phyloP scores from a whole-genome alignment of 805 yeast species.

The Wickerhamiella kazuoi region DNA sequence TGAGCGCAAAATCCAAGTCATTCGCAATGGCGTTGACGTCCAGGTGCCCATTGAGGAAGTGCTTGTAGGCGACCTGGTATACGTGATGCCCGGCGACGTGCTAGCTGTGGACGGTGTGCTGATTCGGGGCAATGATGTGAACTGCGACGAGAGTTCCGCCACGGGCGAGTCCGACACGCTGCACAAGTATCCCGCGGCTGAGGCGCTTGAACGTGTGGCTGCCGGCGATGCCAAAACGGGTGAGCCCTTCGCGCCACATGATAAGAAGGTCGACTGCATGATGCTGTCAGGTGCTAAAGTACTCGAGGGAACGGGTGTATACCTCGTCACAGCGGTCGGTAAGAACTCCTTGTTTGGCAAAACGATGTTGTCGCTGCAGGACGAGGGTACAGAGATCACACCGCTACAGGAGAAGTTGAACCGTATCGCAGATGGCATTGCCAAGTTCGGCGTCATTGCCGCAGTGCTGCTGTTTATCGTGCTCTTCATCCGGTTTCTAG shows the following conservation, averaged over 20 bases:
- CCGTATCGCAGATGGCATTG: conserved; percentile 76
- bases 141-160: conserved; percentile 79
- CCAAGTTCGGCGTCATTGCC: conserved; percentile 81
- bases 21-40: conserved; percentile 51
- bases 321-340: conserved; percentile 83
- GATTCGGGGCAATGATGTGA: conserved; percentile 48
- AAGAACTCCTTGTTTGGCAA: conserved; percentile 77
- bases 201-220: conserved; percentile 17
- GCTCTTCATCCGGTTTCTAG: conserved; percentile 56
- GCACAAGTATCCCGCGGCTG: conserved; percentile 41
- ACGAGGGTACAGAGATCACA: conserved; percentile 57
- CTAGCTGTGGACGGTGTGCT: conserved; percentile 77
- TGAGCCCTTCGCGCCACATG: conserved; percentile 15
- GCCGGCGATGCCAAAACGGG: conserved; percentile 19
- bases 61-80: conserved; percentile 70
- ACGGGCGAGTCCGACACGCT: conserved; percentile 90
- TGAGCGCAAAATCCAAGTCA: conserved; percentile 58
- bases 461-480: conserved; percentile 69
- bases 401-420: conserved; percentile 76
- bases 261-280: conserved; percentile 50
- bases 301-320: conserved; percentile 70
- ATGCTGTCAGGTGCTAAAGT: conserved; percentile 84
- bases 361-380: conserved; percentile 64
- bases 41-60: conserved; percentile 57
- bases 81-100: conserved; percentile 84